These are phyloP conservation scores for Lobosporangium transversale DNA, from an alignment of 192 early-diverging fungal genomes.

Conservation along the genomic window DNA sequence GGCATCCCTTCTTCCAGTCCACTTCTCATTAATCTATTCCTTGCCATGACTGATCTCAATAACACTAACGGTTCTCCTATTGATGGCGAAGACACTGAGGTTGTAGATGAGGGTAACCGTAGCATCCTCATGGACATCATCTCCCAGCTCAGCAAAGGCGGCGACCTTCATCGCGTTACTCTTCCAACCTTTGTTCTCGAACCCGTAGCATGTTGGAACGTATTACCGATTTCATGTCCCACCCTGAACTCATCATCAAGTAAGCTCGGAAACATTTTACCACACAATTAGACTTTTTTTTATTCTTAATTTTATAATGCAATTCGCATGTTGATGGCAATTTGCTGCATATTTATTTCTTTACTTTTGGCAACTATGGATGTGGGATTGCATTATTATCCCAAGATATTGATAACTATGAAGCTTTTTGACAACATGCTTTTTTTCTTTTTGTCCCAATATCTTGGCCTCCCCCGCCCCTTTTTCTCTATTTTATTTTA, in stretches of 20 bases:
- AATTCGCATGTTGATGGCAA: no score
- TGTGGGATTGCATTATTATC: neutral
- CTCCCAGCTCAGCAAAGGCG: conserved; percentile 86
- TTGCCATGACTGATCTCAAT: conserved; percentile 23
- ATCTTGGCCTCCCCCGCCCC: neutral
- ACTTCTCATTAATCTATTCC: neutral
- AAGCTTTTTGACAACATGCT: neutral
- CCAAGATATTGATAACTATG: neutral
- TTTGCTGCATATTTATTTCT: no score
- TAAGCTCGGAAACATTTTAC: conserved; percentile 43
- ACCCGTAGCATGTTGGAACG: conserved; percentile 93
- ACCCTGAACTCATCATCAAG: conserved; percentile 84
- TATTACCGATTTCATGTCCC: conserved; percentile 98
- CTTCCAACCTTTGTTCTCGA: conserved; percentile 97
- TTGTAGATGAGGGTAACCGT: conserved; percentile 83
- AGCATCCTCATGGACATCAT: conserved; percentile 92
- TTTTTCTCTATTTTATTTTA: neutral
- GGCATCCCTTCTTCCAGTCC: neutral
- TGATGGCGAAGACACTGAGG: conserved; percentile 72
- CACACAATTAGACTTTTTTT: neutral
- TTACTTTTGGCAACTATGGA: no score
- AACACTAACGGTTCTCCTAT: conserved; percentile 3
- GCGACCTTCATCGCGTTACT: conserved; percentile 91
- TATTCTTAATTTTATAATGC: no score
- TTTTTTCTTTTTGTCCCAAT: no score